These are phyloP conservation scores for Aspergillus piperis DNA, from an alignment of 2,329 filamentous ascomycete species.

Conservation along the genomic window DNA sequence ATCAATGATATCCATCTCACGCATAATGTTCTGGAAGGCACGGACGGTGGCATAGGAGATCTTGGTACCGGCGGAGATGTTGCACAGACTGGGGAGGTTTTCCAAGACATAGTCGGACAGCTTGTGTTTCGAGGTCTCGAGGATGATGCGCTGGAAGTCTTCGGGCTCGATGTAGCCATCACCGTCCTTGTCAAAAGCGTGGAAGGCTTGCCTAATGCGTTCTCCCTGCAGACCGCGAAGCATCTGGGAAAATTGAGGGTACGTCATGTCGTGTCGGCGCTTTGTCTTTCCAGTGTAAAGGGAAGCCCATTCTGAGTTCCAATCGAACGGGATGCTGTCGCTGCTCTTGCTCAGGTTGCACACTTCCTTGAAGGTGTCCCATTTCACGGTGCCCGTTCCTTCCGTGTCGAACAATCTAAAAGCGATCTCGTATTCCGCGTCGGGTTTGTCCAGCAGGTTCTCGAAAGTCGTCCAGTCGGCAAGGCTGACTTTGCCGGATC, in stretches of 20 bases:
- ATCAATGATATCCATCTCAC: constrained; percentile 97
- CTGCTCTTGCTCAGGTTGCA: constrained; percentile 88
- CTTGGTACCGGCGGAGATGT: constrained; percentile 86
- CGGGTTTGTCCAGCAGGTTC: constrained; percentile 88
- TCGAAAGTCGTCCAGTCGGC: constrained; percentile 92
- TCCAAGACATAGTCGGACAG: constrained; percentile 92
- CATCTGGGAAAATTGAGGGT: constrained; percentile 98
- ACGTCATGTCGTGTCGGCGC: constrained; percentile 87
- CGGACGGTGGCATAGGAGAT: constrained; percentile 97
- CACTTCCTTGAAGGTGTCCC: constrained; percentile 79
- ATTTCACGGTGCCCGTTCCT: constrained; percentile 81
- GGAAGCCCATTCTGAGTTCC: constrained; percentile 94
- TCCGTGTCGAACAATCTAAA: constrained; percentile 94
- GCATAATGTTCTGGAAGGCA: constrained; percentile 96
- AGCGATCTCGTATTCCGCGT: constrained; percentile 98
- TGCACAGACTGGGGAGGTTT: constrained; percentile 89
- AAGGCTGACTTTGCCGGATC: constrained; percentile 71
- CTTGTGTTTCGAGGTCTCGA: constrained; percentile 91
- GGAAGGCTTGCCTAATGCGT: constrained; percentile 92
- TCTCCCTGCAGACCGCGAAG: constrained; percentile 93
- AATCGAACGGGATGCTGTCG: constrained; percentile 87
- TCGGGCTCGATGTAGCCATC: constrained; percentile 95
- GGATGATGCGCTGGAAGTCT: constrained; percentile 95
- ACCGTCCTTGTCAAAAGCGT: constrained; percentile 83
- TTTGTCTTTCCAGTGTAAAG: constrained; percentile 89